Evolutionary conservation across 495 filamentous ascomycete species (phyloP).

Genomic region (Chaetomidium leptoderma): DNA sequence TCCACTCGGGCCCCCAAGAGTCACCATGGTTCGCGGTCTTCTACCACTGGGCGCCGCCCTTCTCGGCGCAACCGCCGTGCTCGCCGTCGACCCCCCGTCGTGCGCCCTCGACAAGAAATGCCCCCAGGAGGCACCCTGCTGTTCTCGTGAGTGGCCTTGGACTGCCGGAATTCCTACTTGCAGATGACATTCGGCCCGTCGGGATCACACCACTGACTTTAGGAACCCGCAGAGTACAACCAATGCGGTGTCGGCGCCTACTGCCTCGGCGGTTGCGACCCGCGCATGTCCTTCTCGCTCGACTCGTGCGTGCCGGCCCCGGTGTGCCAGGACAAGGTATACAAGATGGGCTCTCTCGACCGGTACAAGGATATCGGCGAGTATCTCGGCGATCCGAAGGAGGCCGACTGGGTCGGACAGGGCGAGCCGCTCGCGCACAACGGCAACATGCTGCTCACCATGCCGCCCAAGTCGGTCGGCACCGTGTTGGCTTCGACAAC

Average conservation of each 20-base stretch:
- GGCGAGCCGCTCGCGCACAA: constrained; percentile 63
- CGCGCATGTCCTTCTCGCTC: constrained; percentile 70
- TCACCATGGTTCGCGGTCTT: constrained; percentile 36
- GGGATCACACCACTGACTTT: constrained; percentile 21
- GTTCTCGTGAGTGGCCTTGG: constrained; percentile 68
- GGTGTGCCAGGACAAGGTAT: constrained; percentile 68
- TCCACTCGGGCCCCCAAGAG: neutral
- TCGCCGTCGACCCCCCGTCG: constrained; percentile 28
- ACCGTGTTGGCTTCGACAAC: constrained; percentile 83
- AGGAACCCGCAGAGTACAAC: constrained; percentile 68
- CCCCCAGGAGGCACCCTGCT: constrained; percentile 75
- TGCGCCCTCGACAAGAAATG: constrained; percentile 60
- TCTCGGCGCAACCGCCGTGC: constrained; percentile 38
- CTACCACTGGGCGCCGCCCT: constrained; percentile 39
- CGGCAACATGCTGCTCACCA: constrained; percentile 72
- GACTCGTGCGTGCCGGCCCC: constrained; percentile 85
- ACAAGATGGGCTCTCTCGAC: constrained; percentile 66
- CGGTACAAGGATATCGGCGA: constrained; percentile 62
- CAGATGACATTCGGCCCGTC: too few species aligned
- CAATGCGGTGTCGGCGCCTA: constrained; percentile 90
- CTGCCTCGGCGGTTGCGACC: constrained; percentile 95
- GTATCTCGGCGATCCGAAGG: constrained; percentile 78
- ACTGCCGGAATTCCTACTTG: neutral
- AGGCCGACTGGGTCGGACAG: constrained; percentile 81
- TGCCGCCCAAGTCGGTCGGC: constrained; percentile 74